These are phyloP conservation scores for Amanita rimosa DNA, from an alignment of 768 basidiomycete genomes.

Conservation along the genomic window DNA sequence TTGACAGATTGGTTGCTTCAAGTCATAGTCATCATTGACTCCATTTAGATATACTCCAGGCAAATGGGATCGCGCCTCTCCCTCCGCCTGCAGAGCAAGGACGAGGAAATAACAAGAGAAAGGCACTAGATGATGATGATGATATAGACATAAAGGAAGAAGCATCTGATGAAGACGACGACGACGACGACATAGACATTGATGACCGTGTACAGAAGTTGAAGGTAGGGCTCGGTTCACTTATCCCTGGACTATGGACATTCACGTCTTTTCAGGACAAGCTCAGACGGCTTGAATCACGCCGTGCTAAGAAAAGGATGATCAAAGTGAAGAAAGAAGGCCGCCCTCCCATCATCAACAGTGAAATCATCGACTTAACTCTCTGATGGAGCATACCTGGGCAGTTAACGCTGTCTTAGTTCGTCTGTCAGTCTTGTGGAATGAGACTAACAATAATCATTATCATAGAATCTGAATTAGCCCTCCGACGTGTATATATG, in stretches of 20 bases:
- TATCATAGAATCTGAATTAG: neutral
- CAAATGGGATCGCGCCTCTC: slow-evolving; percentile 11
- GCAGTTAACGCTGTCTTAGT: too few relatives aligned
- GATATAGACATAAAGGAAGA: neutral
- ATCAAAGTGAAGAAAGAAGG: neutral
- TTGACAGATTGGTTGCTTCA: too few relatives aligned
- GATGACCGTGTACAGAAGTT: neutral
- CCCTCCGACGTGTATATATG: neutral
- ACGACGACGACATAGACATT: neutral
- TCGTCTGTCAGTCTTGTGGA: too few relatives aligned
- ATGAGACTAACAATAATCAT: too few relatives aligned
- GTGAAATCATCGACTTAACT: neutral
- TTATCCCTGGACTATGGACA: neutral
- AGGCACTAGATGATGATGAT: neutral
- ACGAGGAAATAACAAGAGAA: neutral
- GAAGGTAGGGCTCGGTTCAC: neutral
- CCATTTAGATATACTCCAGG: slow-evolving; percentile 10
- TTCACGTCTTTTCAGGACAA: neutral
- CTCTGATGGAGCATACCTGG: neutral
- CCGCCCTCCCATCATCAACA: neutral
- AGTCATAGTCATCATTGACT: too few relatives aligned
- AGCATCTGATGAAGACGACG: neutral
- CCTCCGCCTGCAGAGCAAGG: neutral
- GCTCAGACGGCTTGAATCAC: neutral
- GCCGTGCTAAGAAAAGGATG: neutral